Evolutionary conservation across 371 early-diverging fungal genomes (phyloP), one percentile per base, ranked within the genome.

Genomic region (Mortierella sp.): DNA sequence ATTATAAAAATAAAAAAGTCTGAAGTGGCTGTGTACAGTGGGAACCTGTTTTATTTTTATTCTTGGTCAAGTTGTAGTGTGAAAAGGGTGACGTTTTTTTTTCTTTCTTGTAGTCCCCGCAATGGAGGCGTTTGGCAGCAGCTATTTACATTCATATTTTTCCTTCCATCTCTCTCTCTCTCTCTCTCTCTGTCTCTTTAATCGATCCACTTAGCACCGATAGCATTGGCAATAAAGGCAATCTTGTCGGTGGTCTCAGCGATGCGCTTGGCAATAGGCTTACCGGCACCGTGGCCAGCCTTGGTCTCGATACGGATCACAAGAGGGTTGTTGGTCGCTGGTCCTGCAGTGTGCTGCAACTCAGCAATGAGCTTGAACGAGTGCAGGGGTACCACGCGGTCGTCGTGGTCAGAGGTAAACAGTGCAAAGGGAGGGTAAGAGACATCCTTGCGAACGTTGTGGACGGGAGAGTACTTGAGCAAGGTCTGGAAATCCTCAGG

Each of bases 271-370:
- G 90, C 72, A 44, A 92, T 90, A 38, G 91, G 91, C 84, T 93
- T 93, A 52, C 95, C 95, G 16, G 93, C 91, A 44, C 95, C 95
- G 81, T 95, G 95, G 0, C 95, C 95, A 24, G 95, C 91, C 84
- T 92, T 91, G 28, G 90, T 92, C 38, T 92, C 93, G 63, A 94
- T 83, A n/a, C 93, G 84, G 58, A 90, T 89, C 84, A 94, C 54
- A 65, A 93, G 82, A 19, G 94, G 94, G 42, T 89, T 87, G 70
- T 84, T 78, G 83, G 88, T 91, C 81, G 76, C 26, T 84, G 77
- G 87, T 65, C 79, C 76, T 0, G 89, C 88, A 4, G 75, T 80
- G 78, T 93, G 88, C 84, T 95, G 95, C 52, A 95, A 75, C 72
- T 91, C 90, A 0, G 95, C 91, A 34, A 92, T 87, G n/a, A 87